phyloP scores from a whole-genome alignment of 441 rosid species.

The Adansonia grandidieri region DNA sequence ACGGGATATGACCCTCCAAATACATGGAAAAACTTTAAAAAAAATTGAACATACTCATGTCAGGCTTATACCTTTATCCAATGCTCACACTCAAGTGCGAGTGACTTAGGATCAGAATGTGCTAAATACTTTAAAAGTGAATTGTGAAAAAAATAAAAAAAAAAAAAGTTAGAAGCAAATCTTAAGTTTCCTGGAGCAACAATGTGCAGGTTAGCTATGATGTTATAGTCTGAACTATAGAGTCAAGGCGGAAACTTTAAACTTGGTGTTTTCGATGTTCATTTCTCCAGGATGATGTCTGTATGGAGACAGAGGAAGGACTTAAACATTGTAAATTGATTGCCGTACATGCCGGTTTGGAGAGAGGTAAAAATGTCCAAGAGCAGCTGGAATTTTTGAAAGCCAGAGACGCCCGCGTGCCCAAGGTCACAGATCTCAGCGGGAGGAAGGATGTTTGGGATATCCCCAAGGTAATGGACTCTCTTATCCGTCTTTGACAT shows the following conservation, averaged over 20 bases:
- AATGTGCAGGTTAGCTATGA: neutral
- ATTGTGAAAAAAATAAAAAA: no score
- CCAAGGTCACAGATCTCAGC: conserved; percentile 63
- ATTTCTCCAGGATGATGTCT: conserved; percentile 64
- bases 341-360: conserved; percentile 84
- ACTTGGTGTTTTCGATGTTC: neutral
- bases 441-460: conserved; percentile 81
- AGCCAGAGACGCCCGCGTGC: conserved; percentile 59
- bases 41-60: no score
- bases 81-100: no score
- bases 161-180: neutral
- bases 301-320: conserved; percentile 54
- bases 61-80: no score
- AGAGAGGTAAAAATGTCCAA: conserved; percentile 51
- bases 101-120: no score
- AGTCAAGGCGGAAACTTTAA: conserved; percentile 16
- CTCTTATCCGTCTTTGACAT: neutral
- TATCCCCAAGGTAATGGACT: conserved; percentile 63
- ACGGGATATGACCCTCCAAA: no score
- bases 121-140: no score
- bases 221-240: neutral
- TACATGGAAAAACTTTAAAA: no score
- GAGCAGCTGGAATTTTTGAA: conserved; percentile 64
- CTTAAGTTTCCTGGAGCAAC: neutral
- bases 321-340: conserved; percentile 64